Evolutionary conservation across 2,329 filamentous ascomycete genomes (phyloP).

Genomic region (Xylariaceae sp.): DNA sequence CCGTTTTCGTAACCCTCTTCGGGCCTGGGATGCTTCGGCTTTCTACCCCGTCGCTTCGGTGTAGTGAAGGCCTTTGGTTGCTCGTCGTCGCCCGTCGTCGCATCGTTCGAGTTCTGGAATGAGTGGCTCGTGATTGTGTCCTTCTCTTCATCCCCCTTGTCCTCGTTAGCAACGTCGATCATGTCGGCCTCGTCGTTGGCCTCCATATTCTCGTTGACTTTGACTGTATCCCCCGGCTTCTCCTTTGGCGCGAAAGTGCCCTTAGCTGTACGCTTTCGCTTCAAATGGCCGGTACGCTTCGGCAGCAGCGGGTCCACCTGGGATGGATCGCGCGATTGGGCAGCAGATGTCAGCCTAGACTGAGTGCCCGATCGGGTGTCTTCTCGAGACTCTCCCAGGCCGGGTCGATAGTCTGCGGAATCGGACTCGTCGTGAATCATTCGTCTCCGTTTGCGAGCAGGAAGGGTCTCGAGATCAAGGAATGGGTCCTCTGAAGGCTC

Average conservation of each 20-base stretch:
- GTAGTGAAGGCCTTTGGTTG: constrained; percentile 14
- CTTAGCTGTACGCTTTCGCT: constrained; percentile 14
- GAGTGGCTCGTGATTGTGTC: constrained; percentile 9
- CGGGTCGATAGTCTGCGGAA: constrained; percentile 28
- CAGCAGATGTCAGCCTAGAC: not conserved
- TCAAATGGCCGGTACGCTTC: constrained; percentile 12
- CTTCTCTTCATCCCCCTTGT: no score
- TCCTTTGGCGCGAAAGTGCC: constrained; percentile 17
- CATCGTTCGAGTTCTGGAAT: constrained; percentile 16
- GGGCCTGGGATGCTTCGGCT: constrained; percentile 20
- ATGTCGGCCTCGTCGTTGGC: not conserved
- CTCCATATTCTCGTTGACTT: constrained; percentile 14
- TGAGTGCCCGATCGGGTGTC: constrained; percentile 21
- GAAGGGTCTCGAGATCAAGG: constrained; percentile 16
- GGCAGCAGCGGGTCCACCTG: constrained; percentile 2
- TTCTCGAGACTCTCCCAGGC: constrained; percentile 23
- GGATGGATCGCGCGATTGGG: constrained; percentile 3
- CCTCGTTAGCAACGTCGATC: not conserved
- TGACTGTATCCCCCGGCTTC: constrained; percentile 6
- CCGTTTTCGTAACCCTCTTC: not conserved
- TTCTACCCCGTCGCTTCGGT: constrained; percentile 26
- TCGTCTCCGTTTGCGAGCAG: constrained; percentile 29
- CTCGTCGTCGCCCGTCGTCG: constrained; percentile 17
- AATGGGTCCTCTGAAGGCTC: constrained; percentile 25
- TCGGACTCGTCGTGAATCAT: constrained; percentile 22